These are phyloP conservation scores for Yarrowia yakushimensis DNA, from an alignment of 805 yeast genomes.

Conservation along the genomic window DNA sequence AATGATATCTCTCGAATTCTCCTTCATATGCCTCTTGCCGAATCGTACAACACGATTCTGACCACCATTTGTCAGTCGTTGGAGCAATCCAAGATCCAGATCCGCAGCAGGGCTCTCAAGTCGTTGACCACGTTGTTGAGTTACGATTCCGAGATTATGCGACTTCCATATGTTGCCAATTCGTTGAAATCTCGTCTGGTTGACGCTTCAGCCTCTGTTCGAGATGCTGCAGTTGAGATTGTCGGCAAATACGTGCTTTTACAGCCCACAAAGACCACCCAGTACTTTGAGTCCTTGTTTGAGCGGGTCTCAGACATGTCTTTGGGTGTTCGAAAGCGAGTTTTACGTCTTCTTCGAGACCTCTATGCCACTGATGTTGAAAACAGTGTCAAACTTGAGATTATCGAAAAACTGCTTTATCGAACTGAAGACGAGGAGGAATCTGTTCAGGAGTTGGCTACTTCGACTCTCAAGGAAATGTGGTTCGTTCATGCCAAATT, in stretches of 20 bases:
- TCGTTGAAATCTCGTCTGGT: constrained; percentile 51
- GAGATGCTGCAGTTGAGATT: constrained; percentile 72
- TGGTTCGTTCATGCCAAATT: constrained; percentile 38
- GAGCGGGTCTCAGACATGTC: constrained; percentile 56
- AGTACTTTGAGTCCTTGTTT: constrained; percentile 50
- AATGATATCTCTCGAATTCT: constrained; percentile 19
- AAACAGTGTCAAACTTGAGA: constrained; percentile 38
- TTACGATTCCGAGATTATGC: constrained; percentile 51
- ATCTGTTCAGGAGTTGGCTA: constrained; percentile 44
- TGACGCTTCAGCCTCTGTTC: constrained; percentile 66
- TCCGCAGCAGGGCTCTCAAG: constrained; percentile 63
- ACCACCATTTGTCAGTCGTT: constrained; percentile 48
- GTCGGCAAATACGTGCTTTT: constrained; percentile 48
- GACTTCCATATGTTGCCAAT: constrained; percentile 48
- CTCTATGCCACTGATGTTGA: constrained; percentile 25
- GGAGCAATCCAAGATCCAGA: constrained; percentile 48
- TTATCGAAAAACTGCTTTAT: constrained; percentile 51
- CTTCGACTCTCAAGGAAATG: constrained; percentile 39
- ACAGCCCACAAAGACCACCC: constrained; percentile 46
- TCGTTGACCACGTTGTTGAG: constrained; percentile 54
- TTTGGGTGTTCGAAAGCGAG: constrained; percentile 59
- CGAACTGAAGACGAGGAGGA: constrained; percentile 72
- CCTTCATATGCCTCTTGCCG: constrained; percentile 29
- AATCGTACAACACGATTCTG: constrained; percentile 51
- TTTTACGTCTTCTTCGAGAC: constrained; percentile 44